Evolutionary conservation across 2,329 filamentous ascomycete species (phyloP), one percentile per base, ranked within the genome.

Genomic region (Pestalotiopsis sp.): DNA sequence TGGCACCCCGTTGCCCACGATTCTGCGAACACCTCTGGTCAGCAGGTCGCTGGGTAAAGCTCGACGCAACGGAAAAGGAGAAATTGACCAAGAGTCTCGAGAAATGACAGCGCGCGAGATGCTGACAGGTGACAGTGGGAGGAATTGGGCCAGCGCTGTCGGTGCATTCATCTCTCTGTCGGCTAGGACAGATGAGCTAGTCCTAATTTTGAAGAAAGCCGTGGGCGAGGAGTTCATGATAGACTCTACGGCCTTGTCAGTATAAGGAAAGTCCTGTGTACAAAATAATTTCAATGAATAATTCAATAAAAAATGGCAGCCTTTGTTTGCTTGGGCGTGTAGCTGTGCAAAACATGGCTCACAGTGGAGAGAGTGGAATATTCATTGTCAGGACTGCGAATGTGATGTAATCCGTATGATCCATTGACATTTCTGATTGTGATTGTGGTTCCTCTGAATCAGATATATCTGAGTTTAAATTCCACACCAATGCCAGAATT

Each of bases 21-120:
- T 65, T 3, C 20, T 65, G 62, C 62, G 31, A n/a, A 65, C 62
- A 52, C 62, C 62, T 14, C 27, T 63, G 27, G 27, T 63, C n/a
- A 63, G 36, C 4, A 38, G 60, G 12, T 27, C 57, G 11, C 6
- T 60, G 57, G 57, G 57, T 25, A 60, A 38, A 13, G 57, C 23
- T 27, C 4, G 57, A 17, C 57, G 31, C 57, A 60, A 38, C 9
- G 57, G 57, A 25, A 14, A 12, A 4, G 11, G 23, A 14, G 60
- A 38, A 23, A n/a, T 23, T 0, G 31, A 63, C 17, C 14, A 20
- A 3, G 13, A n/a, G 6, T 27, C 20, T 14, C n/a, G 38, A 13
- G 36, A 65, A 36, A 27, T 65, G 62, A 65, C 40, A 2, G 62
- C 45, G 17, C 40, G 62, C 38, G 40, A 65, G n/a, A 17, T 49